phyloP scores from a whole-genome alignment of 768 basidiomycete species.

The Postia placenta region DNA sequence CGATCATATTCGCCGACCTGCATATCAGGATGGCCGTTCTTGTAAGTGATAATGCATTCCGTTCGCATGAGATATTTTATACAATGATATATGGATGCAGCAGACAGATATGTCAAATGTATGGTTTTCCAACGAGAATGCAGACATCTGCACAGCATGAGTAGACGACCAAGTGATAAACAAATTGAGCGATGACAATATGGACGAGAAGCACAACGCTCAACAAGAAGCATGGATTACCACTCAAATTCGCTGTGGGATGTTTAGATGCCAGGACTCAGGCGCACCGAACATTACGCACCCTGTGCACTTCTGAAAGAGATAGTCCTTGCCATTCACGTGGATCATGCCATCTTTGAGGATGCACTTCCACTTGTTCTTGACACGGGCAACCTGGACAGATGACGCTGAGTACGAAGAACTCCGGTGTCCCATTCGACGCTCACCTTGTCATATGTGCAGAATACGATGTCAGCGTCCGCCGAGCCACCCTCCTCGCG shows the following conservation, averaged over 20 bases:
- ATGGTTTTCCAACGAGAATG: neutral
- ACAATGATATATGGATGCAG: neutral
- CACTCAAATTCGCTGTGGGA: slow-evolving; percentile 29
- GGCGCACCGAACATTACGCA: slow-evolving; percentile 25
- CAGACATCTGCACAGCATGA: neutral
- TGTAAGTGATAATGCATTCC: too few species aligned
- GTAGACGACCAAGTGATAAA: neutral
- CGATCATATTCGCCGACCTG: too few species aligned
- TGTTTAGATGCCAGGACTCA: neutral
- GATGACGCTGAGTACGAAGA: neutral
- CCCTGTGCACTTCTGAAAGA: slow-evolving; percentile 97
- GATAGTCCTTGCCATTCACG: slow-evolving; percentile 94
- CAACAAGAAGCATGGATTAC: slow-evolving; percentile 12
- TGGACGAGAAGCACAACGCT: neutral
- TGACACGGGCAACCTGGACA: slow-evolving; percentile 89
- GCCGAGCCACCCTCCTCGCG: slow-evolving; percentile 66
- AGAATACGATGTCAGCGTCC: slow-evolving; percentile 90
- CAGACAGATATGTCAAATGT: neutral
- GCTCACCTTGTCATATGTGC: slow-evolving; percentile 94
- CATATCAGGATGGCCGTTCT: too few species aligned
- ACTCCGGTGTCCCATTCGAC: slow-evolving; percentile 1
- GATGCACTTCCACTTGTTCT: slow-evolving; percentile 99
- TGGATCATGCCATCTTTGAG: slow-evolving; percentile 98
- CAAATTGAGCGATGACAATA: neutral
- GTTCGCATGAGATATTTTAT: too few species aligned